These are phyloP conservation scores for Backusella australiensis DNA, from an alignment of 192 early-diverging fungal genomes.

Conservation along the genomic window DNA sequence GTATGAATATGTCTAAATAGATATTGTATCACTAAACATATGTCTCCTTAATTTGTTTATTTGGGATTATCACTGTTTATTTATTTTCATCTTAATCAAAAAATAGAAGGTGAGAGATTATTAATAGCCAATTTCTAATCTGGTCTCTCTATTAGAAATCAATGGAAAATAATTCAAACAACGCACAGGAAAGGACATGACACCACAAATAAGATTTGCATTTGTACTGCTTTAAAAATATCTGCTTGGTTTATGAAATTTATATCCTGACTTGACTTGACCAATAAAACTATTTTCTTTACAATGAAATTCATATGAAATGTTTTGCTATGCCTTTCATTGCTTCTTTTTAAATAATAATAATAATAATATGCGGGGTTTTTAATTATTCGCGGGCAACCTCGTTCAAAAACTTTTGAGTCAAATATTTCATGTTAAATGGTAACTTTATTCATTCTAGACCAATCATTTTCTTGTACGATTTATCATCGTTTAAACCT, in stretches of 20 bases:
- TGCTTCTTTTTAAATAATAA: not conserved
- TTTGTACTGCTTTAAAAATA: not conserved
- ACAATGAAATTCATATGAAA: not conserved
- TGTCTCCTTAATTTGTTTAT: not conserved
- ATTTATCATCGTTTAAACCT: not conserved
- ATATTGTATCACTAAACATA: not conserved
- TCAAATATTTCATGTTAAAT: not conserved
- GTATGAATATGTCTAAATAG: not conserved
- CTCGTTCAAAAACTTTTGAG: conserved; percentile 1
- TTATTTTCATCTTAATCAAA: not conserved
- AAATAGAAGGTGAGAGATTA: not conserved
- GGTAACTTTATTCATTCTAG: not conserved
- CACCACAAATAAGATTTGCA: not conserved
- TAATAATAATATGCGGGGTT: not conserved
- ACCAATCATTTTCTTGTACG: not conserved
- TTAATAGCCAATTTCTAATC: not conserved
- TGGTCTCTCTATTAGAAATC: not conserved
- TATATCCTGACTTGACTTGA: not conserved
- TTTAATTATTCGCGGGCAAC: conserved; percentile 2
- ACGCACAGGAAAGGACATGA: not conserved
- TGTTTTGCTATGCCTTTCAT: not conserved
- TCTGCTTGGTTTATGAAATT: not conserved
- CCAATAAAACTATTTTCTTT: not conserved
- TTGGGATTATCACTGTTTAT: not conserved
- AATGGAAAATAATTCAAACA: not conserved